phyloP scores from a whole-genome alignment of 2,329 filamentous ascomycete species.

The Hymenoscyphus fraxineus region DNA sequence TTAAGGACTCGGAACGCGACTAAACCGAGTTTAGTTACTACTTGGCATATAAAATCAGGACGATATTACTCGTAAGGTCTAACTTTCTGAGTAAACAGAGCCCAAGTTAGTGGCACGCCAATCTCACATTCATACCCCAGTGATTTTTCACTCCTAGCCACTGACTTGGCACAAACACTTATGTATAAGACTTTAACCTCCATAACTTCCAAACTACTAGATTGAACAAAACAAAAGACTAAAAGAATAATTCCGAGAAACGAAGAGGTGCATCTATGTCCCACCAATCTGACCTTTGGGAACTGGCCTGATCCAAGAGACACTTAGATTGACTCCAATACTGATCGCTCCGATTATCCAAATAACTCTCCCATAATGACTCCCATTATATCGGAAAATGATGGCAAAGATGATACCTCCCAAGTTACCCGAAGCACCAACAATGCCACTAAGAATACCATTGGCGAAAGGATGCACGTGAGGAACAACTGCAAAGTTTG shows the following conservation, averaged over 20 bases:
- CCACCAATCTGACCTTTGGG: conserved; percentile 39
- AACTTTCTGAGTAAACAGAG: too few relatives aligned
- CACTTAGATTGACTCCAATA: conserved; percentile 62
- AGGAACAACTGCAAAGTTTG: conserved; percentile 57
- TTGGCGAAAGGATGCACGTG: conserved; percentile 54
- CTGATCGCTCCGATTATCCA: conserved; percentile 78
- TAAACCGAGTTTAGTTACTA: too few relatives aligned
- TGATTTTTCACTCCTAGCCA: neutral
- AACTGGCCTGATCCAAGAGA: conserved; percentile 58
- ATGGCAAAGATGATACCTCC: conserved; percentile 80
- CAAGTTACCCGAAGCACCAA: conserved; percentile 75
- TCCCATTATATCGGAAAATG: conserved; percentile 70
- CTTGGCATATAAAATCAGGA: too few relatives aligned
- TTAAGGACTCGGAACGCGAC: too few relatives aligned
- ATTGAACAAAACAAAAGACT: neutral
- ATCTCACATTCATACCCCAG: neutral
- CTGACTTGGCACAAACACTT: neutral
- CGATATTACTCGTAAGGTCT: too few relatives aligned
- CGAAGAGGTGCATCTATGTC: neutral
- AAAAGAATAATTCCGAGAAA: neutral
- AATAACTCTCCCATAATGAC: conserved; percentile 63
- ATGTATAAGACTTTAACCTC: neutral
- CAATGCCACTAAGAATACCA: conserved; percentile 64
- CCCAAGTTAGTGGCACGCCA: too few relatives aligned
- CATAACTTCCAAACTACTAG: neutral